phyloP scores from a whole-genome alignment of 305 asterid species.

The Lippia alba region DNA sequence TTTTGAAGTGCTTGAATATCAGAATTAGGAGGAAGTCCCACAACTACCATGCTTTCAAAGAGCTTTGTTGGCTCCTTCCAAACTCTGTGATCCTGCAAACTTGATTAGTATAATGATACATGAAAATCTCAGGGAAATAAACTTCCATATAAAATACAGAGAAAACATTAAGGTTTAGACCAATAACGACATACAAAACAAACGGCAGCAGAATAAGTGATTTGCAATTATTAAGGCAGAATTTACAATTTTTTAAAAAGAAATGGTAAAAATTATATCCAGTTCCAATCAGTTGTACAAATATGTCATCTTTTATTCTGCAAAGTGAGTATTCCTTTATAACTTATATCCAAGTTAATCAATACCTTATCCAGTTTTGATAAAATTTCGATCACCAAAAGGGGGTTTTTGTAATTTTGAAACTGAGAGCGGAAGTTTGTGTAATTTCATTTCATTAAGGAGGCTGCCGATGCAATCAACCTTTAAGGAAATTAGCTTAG shows the following conservation, averaged over 20 bases:
- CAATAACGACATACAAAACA: constrained; percentile 1
- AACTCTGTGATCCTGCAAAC: constrained; percentile 68
- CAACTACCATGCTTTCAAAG: constrained; percentile 76
- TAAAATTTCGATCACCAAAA: too few relatives aligned
- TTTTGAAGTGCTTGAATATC: constrained; percentile 69
- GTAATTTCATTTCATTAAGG: too few relatives aligned
- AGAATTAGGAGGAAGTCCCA: constrained; percentile 72
- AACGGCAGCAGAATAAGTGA: neutral
- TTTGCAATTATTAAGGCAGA: neutral
- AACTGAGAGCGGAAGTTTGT: too few relatives aligned
- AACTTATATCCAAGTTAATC: too few relatives aligned
- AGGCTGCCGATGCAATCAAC: too few relatives aligned
- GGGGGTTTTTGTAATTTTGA: too few relatives aligned
- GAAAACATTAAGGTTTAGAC: neutral
- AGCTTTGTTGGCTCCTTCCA: constrained; percentile 70
- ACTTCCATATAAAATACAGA: neutral
- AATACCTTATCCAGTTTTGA: too few relatives aligned
- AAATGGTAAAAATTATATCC: too few relatives aligned
- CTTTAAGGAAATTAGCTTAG: too few relatives aligned
- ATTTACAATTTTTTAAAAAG: neutral
- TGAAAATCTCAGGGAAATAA: constrained; percentile 23
- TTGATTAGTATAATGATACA: constrained; percentile 38
- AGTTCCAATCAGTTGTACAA: too few relatives aligned
- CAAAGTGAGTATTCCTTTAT: too few relatives aligned
- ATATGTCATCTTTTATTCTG: too few relatives aligned